A percentile compares a stretch with the other conserved stretches of the same genome.
Evolutionary conservation across 1,284 basidiomycete species (phyloP).

Genomic region (Thecaphora thlaspeos): DNA sequence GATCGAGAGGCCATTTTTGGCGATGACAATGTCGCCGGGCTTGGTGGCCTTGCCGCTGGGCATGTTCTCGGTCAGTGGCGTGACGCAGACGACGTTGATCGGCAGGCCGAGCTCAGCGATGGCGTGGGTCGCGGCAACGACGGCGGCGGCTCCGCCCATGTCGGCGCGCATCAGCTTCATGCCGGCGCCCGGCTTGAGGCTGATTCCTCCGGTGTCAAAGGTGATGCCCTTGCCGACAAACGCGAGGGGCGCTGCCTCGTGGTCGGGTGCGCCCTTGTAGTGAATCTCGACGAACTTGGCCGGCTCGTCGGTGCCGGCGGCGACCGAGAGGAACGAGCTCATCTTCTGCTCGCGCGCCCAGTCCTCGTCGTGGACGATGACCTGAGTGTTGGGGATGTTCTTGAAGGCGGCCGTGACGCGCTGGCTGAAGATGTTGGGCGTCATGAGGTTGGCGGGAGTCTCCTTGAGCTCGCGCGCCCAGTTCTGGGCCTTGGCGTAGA

Average conservation of each 20-base stretch:
- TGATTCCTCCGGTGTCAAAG: conserved; percentile 79
- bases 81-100: conserved; percentile 72
- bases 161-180: conserved; percentile 63
- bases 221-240: conserved; percentile 74
- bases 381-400: conserved; percentile 69
- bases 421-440: conserved; percentile 68
- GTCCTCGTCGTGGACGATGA: conserved; percentile 76
- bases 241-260: conserved; percentile 67
- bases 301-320: conserved; percentile 77
- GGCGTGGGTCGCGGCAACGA: conserved; percentile 71
- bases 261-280: conserved; percentile 72
- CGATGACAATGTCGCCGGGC: conserved; percentile 76
- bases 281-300: conserved; percentile 84
- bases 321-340: conserved; percentile 85
- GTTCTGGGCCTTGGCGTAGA: conserved; percentile 79
- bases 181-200: conserved; percentile 70
- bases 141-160: conserved; percentile 67
- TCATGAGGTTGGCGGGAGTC: conserved; percentile 70
- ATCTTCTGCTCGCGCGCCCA: conserved; percentile 82
- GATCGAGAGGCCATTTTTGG: conserved; percentile 83
- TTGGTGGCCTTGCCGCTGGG: conserved; percentile 73
- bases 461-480: conserved; percentile 82
- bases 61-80: conserved; percentile 77
- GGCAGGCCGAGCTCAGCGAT: conserved; percentile 78
- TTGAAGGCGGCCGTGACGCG: conserved; percentile 70